A percentile compares a stretch with the other conserved stretches of the same genome.
These are phyloP conservation scores for Penicillium longicatenatum DNA, from an alignment of 495 filamentous ascomycete species.

Conservation along the genomic window DNA sequence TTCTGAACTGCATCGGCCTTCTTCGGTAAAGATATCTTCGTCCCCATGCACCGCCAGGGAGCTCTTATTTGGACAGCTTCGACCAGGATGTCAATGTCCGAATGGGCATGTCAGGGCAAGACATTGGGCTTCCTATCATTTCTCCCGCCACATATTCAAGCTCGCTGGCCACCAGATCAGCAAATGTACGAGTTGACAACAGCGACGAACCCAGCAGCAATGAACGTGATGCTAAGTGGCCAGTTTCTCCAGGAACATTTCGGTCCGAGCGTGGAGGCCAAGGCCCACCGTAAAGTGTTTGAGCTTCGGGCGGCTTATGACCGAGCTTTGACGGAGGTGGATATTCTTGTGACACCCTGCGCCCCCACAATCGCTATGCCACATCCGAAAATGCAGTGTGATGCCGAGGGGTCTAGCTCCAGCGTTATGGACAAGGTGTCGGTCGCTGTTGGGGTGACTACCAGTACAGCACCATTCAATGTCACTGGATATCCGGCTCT, in stretches of 20 bases:
- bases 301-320: slow-evolving; percentile 50
- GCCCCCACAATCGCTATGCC: slow-evolving; percentile 42
- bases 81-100: slow-evolving; percentile 36
- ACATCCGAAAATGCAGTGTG: slow-evolving; percentile 20
- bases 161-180: slow-evolving; percentile 31
- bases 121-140: slow-evolving; percentile 31
- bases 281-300: slow-evolving; percentile 44
- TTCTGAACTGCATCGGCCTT: too few relatives aligned
- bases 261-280: slow-evolving; percentile 33
- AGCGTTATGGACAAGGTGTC: slow-evolving; percentile 35
- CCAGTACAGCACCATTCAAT: slow-evolving; percentile 58
- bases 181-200: slow-evolving; percentile 35
- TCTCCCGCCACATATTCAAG: slow-evolving; percentile 22
- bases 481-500: slow-evolving; percentile 57
- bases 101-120: slow-evolving; percentile 32
- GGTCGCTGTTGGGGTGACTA: slow-evolving; percentile 41
- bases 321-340: slow-evolving; percentile 37
- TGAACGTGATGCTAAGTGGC: slow-evolving; percentile 36
- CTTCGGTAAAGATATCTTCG: slow-evolving; percentile 48
- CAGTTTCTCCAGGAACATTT: slow-evolving; percentile 26
- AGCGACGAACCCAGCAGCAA: slow-evolving; percentile 31
- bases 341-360: slow-evolving; percentile 51
- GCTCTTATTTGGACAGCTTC: slow-evolving; percentile 50
- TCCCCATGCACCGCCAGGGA: slow-evolving; percentile 51
- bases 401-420: slow-evolving; percentile 2